Percentiles rank a stretch among this genome's conserved stretches.
These are phyloP conservation scores for Venturia oleaginea DNA, from an alignment of 2,329 filamentous ascomycete genomes.

Conservation along the genomic window DNA sequence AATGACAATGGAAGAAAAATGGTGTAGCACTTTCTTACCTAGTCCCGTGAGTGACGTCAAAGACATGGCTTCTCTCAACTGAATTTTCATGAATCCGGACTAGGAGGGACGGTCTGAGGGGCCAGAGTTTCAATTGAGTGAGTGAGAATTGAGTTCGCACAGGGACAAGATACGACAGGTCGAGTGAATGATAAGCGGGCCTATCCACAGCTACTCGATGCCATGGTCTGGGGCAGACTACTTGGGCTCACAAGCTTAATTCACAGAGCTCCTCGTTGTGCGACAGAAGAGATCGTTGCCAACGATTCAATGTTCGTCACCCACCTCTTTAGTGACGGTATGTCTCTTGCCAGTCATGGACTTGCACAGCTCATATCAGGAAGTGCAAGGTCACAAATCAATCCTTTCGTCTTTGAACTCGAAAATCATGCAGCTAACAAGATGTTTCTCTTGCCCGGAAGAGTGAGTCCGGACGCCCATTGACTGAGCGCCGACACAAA, in stretches of 20 bases:
- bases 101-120: not conserved
- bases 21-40: not conserved
- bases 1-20: not conserved
- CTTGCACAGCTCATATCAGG: not conserved
- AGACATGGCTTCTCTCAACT: not conserved
- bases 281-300: not conserved
- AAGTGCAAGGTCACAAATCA: not conserved
- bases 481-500: constrained; percentile 4
- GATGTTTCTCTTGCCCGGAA: constrained; percentile 5
- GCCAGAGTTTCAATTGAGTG: too few relatives aligned
- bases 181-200: too few relatives aligned
- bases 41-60: not conserved
- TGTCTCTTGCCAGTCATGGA: constrained; percentile 5
- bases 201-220: too few relatives aligned
- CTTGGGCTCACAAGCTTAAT: not conserved
- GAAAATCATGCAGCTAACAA: constrained; percentile 2
- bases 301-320: not conserved
- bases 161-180: too few relatives aligned
- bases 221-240: too few relatives aligned
- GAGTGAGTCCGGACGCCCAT: constrained; percentile 7
- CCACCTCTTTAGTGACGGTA: not conserved
- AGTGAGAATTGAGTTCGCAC: not conserved
- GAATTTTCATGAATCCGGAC: not conserved
- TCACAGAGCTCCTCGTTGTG: not conserved
- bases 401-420: constrained; percentile 6